Percentiles rank a stretch among this genome's conserved stretches.
phyloP scores from a whole-genome alignment of 1,139 yeast genomes.

The Nakaseomyces nivariensis region DNA sequence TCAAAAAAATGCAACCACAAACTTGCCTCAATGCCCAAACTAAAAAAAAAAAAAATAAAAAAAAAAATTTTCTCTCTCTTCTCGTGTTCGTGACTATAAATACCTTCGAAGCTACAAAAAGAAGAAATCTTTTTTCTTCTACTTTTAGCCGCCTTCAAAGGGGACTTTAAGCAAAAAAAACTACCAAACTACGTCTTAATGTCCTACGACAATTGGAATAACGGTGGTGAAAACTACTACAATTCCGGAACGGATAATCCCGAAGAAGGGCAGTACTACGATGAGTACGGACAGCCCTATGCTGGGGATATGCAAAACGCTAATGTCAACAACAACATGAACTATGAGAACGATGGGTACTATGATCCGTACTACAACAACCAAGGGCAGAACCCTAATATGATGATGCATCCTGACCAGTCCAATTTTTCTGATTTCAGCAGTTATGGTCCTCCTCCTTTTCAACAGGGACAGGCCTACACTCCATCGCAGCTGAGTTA shows the following conservation, averaged over 20 bases:
- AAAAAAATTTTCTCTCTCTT: not conserved
- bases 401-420: conserved; percentile 38
- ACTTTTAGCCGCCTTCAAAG: not conserved
- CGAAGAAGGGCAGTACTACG: conserved; percentile 7
- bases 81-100: not conserved
- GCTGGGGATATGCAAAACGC: conserved; percentile 5
- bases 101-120: not conserved
- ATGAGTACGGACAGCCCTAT: conserved; percentile 25
- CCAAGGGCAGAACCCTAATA: conserved; percentile 21
- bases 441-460: conserved; percentile 42
- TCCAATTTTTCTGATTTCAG: conserved; percentile 74
- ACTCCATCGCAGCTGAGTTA: conserved; percentile 82
- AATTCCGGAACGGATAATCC: not conserved
- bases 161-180: not conserved
- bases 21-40: not conserved
- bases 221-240: not conserved
- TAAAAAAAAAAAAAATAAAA: not conserved
- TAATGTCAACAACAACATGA: conserved; percentile 3
- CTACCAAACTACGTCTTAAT: not conserved
- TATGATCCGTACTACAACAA: conserved; percentile 32
- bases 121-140: too few relatives aligned
- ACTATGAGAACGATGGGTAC: conserved; percentile 10
- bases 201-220: conserved; percentile 1
- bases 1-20: too few relatives aligned
- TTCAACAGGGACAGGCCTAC: conserved; percentile 27